Percentiles rank a stretch among this genome's conserved stretches.
phyloP scores from a whole-genome alignment of 495 filamentous ascomycete species.

The Aspergillus haitiensis region DNA sequence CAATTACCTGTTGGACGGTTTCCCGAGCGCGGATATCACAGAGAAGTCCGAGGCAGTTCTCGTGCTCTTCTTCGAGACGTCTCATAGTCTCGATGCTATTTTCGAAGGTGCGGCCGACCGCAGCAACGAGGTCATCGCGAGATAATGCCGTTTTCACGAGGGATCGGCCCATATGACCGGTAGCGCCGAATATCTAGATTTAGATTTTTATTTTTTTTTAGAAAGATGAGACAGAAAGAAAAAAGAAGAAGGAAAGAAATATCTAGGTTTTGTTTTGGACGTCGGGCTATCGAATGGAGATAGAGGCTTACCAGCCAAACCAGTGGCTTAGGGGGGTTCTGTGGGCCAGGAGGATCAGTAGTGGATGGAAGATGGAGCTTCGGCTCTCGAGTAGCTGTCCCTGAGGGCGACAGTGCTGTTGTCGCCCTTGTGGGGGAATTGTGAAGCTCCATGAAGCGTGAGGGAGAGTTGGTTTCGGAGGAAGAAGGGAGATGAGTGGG shows the following conservation, averaged over 20 bases:
- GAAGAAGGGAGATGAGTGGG: neutral
- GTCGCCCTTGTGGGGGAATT: conserved; percentile 31
- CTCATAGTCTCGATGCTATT: conserved; percentile 70
- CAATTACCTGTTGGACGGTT: conserved; percentile 71
- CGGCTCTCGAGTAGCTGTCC: conserved; percentile 37
- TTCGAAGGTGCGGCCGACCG: conserved; percentile 83
- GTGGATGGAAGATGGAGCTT: conserved; percentile 66
- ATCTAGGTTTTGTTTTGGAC: neutral
- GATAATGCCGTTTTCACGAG: conserved; percentile 78
- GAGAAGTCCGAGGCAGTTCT: conserved; percentile 72
- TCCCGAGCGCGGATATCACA: conserved; percentile 86
- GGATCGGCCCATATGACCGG: conserved; percentile 92
- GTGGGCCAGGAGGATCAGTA: conserved; percentile 74
- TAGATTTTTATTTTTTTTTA: neutral
- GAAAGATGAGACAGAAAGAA: too few relatives aligned
- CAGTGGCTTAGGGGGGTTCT: conserved; percentile 67
- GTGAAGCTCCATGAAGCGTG: conserved; percentile 34
- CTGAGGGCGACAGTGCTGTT: conserved; percentile 30
- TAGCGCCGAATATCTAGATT: conserved; percentile 82
- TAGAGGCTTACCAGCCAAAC: conserved; percentile 72
- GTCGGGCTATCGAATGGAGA: neutral
- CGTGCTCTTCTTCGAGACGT: conserved; percentile 50
- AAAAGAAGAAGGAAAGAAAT: neutral
- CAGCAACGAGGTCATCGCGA: conserved; percentile 81
- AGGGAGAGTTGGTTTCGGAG: neutral